A percentile compares a stretch with the other conserved stretches of the same genome.
These are phyloP conservation scores for Aspergillus saccharolyticus DNA, from an alignment of 495 filamentous ascomycete species.

Conservation along the genomic window DNA sequence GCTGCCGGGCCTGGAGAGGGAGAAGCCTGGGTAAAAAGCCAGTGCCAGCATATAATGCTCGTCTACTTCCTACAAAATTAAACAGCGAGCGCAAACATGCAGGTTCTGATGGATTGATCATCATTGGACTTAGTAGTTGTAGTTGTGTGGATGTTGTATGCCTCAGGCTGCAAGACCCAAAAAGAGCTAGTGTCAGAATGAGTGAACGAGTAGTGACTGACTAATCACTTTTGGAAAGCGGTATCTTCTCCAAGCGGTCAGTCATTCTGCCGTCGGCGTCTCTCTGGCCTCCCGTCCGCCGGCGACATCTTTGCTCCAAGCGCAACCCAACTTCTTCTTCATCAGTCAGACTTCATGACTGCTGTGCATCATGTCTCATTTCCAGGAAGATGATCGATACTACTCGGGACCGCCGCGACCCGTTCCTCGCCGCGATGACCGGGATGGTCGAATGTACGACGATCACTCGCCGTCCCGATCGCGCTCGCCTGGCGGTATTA, in stretches of 20 bases:
- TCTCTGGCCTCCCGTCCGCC: background rate
- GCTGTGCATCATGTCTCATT: slow-evolving; percentile 28
- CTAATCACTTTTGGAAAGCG: background rate
- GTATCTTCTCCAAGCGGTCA: background rate
- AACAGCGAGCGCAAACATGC: too few species aligned
- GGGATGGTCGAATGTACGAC: slow-evolving; percentile 47
- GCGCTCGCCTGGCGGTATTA: slow-evolving; percentile 43
- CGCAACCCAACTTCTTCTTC: slow-evolving; percentile 7
- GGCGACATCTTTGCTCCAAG: background rate
- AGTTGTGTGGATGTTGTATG: too few species aligned
- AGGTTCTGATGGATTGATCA: too few species aligned
- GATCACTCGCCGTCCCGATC: slow-evolving; percentile 40
- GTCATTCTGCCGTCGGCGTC: background rate
- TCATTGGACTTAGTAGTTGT: too few species aligned
- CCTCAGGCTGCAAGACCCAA: too few species aligned
- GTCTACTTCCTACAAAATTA: too few species aligned
- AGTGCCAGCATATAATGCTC: too few species aligned
- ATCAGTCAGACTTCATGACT: slow-evolving; percentile 9
- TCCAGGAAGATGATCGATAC: slow-evolving; percentile 28
- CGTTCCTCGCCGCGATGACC: slow-evolving; percentile 31
- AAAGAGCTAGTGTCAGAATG: background rate
- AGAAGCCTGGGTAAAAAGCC: too few species aligned
- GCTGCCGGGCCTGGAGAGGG: too few species aligned
- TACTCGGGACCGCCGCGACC: slow-evolving; percentile 24
- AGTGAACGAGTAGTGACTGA: background rate